Evolutionary conservation across 306 rosid species (phyloP).

Genomic region (Canavalia ensiformis): DNA sequence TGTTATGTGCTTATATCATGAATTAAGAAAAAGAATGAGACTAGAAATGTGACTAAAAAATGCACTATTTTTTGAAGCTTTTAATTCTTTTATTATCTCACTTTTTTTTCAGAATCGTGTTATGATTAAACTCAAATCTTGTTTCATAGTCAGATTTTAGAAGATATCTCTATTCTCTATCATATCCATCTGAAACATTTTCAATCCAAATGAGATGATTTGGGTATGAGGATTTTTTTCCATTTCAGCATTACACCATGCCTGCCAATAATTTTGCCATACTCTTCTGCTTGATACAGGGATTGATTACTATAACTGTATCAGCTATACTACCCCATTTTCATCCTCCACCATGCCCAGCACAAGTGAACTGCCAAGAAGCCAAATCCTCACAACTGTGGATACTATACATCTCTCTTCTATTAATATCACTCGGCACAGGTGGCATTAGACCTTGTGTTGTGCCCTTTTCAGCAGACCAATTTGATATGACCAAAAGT

Average conservation of each 20-base stretch:
- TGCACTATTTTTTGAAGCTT: background rate
- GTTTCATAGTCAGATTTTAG: background rate
- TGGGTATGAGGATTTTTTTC: background rate
- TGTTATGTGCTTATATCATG: background rate
- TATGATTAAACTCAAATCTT: background rate
- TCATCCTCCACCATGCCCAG: slow-evolving; percentile 74
- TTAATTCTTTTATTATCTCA: background rate
- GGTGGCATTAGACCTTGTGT: slow-evolving; percentile 87
- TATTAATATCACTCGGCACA: slow-evolving; percentile 74
- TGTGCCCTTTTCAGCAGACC: slow-evolving; percentile 84
- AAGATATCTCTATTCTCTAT: background rate
- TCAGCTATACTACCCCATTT: slow-evolving; percentile 70
- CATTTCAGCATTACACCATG: background rate
- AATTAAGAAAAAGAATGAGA: background rate
- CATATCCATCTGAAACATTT: background rate
- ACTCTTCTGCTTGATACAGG: slow-evolving; percentile 51
- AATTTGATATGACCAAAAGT: slow-evolving; percentile 71
- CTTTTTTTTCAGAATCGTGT: background rate
- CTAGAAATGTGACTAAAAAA: background rate
- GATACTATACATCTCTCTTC: slow-evolving; percentile 65
- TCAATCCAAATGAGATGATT: background rate
- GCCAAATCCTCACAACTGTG: slow-evolving; percentile 59
- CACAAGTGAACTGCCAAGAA: slow-evolving; percentile 70
- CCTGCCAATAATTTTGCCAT: background rate
- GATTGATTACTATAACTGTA: slow-evolving; percentile 64